Percentiles rank a stretch among this genome's conserved stretches.
Conservation (phyloP, 345 rosid species). For the Eucalyptus dawsonii region DNA sequence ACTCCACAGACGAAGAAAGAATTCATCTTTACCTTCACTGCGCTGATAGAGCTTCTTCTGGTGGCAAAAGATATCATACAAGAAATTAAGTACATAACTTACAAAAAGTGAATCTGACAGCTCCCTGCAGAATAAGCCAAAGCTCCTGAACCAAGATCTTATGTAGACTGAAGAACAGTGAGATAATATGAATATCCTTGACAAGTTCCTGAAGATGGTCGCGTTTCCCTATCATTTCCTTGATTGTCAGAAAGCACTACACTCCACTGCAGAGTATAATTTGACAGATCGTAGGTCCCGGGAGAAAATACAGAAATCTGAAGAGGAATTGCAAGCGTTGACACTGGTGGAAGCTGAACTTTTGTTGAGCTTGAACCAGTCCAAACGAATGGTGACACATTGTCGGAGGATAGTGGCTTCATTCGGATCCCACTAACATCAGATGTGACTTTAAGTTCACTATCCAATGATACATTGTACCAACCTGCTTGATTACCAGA, state of each 20-base stretch:
- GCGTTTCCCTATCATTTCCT: slow-evolving; percentile 9
- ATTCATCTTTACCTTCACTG: background rate
- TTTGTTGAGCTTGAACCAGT: slow-evolving; percentile 64
- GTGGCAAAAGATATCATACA: background rate
- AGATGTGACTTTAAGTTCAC: slow-evolving; percentile 38
- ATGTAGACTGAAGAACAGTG: slow-evolving; percentile 51
- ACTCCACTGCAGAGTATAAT: slow-evolving; percentile 67
- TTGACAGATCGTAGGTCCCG: slow-evolving; percentile 68
- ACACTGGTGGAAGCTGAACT: slow-evolving; percentile 40
- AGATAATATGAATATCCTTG: slow-evolving; percentile 64
- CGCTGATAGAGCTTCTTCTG: background rate
- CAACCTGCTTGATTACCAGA: slow-evolving; percentile 53
- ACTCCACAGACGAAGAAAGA: background rate
- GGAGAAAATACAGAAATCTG: slow-evolving; percentile 68
- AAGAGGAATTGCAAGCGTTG: slow-evolving; percentile 46
- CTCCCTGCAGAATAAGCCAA: background rate
- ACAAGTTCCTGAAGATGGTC: slow-evolving; percentile 43
- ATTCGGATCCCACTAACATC: slow-evolving; percentile 14
- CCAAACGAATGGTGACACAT: slow-evolving; percentile 65
- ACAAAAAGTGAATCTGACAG: background rate
- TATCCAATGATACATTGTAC: slow-evolving; percentile 30
- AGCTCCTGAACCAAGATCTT: background rate
- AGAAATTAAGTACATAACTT: background rate
- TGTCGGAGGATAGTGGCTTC: slow-evolving; percentile 28
- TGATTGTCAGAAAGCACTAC: slow-evolving; percentile 1